Conservation (phyloP, 2,329 filamentous ascomycete species). For the Cercospora janseana region DNA sequence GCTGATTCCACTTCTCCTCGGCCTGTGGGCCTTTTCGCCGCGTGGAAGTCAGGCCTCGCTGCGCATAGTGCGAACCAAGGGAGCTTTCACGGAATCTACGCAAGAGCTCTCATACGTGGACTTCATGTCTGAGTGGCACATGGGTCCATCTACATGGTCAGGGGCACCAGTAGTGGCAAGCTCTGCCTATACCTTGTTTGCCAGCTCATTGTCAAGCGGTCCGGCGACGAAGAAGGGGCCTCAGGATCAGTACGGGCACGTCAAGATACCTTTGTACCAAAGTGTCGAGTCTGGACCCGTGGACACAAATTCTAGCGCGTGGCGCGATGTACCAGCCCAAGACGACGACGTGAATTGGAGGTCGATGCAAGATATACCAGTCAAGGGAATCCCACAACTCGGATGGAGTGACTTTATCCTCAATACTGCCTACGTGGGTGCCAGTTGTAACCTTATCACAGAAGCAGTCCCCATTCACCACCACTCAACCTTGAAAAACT, state of each 20-base stretch:
- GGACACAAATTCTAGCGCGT: neutral
- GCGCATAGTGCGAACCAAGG: neutral
- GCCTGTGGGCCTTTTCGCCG: neutral
- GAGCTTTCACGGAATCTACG: neutral
- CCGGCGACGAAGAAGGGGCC: neutral
- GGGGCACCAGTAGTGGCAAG: neutral
- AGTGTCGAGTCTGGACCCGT: neutral
- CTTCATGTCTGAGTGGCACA: neutral
- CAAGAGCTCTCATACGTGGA: neutral
- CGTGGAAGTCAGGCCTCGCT: neutral
- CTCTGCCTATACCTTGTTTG: neutral
- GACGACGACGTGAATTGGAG: neutral
- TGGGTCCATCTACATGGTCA: neutral
- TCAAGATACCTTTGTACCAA: neutral
- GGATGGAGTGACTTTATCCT: neutral
- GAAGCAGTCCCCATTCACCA: neutral
- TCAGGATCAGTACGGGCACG: neutral
- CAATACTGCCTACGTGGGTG: neutral
- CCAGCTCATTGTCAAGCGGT: neutral
- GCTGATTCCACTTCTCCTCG: neutral
- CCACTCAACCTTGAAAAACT: neutral
- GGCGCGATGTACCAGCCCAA: neutral
- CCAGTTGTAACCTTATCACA: neutral
- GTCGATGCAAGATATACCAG: neutral
- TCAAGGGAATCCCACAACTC: neutral